Percentiles rank a stretch among this genome's conserved stretches.
phyloP scores from a whole-genome alignment of 345 rosid species.

The Moringa oleifera region DNA sequence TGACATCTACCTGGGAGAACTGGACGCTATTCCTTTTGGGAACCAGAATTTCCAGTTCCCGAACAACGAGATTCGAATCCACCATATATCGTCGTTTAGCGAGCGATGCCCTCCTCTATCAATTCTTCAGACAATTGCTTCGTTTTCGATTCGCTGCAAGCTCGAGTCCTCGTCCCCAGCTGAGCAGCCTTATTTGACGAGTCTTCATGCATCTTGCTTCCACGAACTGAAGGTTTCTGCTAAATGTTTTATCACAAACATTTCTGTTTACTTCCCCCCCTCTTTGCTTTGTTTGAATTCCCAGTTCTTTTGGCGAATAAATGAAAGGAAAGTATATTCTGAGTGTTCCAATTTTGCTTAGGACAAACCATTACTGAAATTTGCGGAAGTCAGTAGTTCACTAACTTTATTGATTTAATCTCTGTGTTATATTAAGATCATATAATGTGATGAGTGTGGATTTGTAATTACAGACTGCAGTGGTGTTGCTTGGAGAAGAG shows the following conservation, averaged over 20 bases:
- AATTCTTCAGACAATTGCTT: slow-evolving; percentile 75
- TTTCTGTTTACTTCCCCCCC: not conserved
- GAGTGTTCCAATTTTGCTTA: not conserved
- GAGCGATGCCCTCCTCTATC: slow-evolving; percentile 96
- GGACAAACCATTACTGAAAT: not conserved
- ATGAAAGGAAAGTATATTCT: not conserved
- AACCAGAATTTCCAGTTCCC: slow-evolving; percentile 70
- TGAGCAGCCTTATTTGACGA: slow-evolving; percentile 61
- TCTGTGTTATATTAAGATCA: not conserved
- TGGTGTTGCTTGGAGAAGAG: slow-evolving; percentile 70
- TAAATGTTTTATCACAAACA: not conserved
- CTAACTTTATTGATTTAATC: not conserved
- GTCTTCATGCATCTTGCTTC: slow-evolving; percentile 87
- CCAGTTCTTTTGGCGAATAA: no score
- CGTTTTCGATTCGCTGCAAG: slow-evolving; percentile 82
- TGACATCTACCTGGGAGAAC: slow-evolving; percentile 72
- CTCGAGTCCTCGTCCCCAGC: slow-evolving; percentile 65
- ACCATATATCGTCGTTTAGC: slow-evolving; percentile 56
- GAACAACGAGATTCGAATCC: slow-evolving; percentile 87
- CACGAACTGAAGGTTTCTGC: slow-evolving; percentile 64
- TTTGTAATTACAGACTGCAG: slow-evolving; percentile 59
- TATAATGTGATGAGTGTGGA: not conserved
- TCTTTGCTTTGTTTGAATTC: no score
- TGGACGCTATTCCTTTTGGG: slow-evolving; percentile 51
- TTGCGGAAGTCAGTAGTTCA: not conserved